Evolutionary conservation across 371 early-diverging fungal species (phyloP).

Genomic region (Rhizopus delemar): DNA sequence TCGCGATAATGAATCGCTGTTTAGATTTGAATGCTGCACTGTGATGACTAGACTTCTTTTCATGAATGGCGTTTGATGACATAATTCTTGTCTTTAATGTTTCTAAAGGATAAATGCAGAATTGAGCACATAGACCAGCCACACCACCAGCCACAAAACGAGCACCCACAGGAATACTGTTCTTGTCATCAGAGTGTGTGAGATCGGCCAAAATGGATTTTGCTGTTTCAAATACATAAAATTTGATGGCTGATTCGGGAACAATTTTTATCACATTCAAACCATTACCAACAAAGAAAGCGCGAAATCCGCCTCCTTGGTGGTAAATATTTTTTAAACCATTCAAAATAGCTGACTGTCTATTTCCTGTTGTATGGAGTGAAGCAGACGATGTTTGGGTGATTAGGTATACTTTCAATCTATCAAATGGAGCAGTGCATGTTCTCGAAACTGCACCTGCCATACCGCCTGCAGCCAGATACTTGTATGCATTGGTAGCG

Average conservation of each 20-base stretch:
- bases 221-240: conserved; percentile 71
- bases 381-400: conserved; percentile 44
- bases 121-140: conserved; percentile 78
- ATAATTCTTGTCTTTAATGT: conserved; percentile 79
- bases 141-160: conserved; percentile 79
- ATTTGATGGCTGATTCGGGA: conserved; percentile 80
- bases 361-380: conserved; percentile 7
- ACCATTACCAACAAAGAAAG: conserved; percentile 83
- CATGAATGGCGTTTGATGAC: conserved; percentile 41
- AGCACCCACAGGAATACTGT: conserved; percentile 61
- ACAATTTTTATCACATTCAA: conserved; percentile 80
- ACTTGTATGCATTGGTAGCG: conserved; percentile 53
- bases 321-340: conserved; percentile 57
- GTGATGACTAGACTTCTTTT: not conserved
- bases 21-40: conserved; percentile 5
- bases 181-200: conserved; percentile 51
- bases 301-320: conserved; percentile 63
- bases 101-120: conserved; percentile 80
- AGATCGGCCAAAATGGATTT: conserved; percentile 59
- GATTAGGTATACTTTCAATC: conserved; percentile 76
- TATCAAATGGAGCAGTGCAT: conserved; percentile 82
- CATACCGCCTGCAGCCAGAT: conserved; percentile 75
- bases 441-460: conserved; percentile 81
- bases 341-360: conserved; percentile 28
- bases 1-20: conserved; percentile 31